Evolutionary conservation across 2,329 filamentous ascomycete genomes (phyloP).

Genomic region (Zymoseptoria crescenta): DNA sequence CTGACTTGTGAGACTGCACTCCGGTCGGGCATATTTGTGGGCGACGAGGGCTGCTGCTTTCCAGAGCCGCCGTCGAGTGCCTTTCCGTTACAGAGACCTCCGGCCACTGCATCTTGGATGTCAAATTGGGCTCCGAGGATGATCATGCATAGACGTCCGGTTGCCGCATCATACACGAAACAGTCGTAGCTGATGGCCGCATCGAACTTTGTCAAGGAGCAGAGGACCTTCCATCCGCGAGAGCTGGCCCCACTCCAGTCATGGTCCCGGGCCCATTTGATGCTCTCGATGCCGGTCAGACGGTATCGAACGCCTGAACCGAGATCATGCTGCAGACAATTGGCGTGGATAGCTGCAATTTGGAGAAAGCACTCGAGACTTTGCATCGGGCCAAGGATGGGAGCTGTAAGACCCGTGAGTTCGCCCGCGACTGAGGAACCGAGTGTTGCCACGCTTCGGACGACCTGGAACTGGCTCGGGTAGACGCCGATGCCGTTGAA

Average conservation of each 20-base stretch:
- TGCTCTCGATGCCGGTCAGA: not conserved
- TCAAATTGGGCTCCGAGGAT: conserved; percentile 2
- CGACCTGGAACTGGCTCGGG: not conserved
- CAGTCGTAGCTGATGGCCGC: not conserved
- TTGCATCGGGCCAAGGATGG: not conserved
- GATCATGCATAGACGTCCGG: not conserved
- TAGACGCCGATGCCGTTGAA: not conserved
- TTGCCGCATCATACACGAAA: conserved; percentile 3
- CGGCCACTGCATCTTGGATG: not conserved
- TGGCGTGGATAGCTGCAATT: not conserved
- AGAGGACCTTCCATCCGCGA: not conserved
- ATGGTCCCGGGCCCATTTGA: not conserved
- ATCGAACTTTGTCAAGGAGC: not conserved
- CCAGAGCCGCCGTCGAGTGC: not conserved
- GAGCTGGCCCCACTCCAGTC: not conserved
- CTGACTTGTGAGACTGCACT: not conserved
- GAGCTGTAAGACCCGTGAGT: not conserved
- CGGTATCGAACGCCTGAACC: not conserved
- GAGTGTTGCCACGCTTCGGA: not conserved
- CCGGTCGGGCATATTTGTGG: not conserved
- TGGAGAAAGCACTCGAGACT: not conserved
- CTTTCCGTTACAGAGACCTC: not conserved
- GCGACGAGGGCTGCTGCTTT: not conserved
- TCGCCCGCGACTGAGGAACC: not conserved
- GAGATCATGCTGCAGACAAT: not conserved